Evolutionary conservation across 495 filamentous ascomycete species (phyloP).

Genomic region (Aspergillus incahuasiensis): DNA sequence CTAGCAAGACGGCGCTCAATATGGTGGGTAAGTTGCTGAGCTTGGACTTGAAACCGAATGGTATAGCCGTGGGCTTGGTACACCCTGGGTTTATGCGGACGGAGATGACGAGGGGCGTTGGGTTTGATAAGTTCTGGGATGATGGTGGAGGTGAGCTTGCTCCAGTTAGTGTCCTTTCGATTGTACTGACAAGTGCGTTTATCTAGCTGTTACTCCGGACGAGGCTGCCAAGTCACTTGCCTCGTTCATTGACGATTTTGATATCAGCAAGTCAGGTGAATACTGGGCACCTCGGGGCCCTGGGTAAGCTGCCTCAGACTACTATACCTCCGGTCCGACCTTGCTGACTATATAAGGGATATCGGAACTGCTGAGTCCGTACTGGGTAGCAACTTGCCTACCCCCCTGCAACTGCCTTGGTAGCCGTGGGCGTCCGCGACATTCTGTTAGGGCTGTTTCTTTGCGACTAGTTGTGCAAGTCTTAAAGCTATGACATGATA

Average conservation of each 20-base stretch:
- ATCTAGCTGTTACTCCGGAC: constrained; percentile 59
- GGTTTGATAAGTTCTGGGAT: constrained; percentile 69
- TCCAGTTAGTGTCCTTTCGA: neutral
- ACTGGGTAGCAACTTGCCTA: constrained; percentile 55
- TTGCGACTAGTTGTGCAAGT: too few species aligned
- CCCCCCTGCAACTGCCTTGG: constrained; percentile 67
- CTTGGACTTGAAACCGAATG: constrained; percentile 60
- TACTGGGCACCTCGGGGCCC: constrained; percentile 69
- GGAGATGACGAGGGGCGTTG: constrained; percentile 66
- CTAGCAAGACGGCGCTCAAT: constrained; percentile 65
- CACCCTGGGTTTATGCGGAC: constrained; percentile 76
- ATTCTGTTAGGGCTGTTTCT: neutral
- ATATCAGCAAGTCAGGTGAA: constrained; percentile 61
- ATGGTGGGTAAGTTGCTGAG: constrained; percentile 70
- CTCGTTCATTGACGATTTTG: constrained; percentile 56
- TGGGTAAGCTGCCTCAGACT: constrained; percentile 35
- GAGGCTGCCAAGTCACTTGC: constrained; percentile 60
- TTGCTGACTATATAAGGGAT: constrained; percentile 42
- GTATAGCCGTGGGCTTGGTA: constrained; percentile 59
- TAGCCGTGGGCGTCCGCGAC: constrained; percentile 23
- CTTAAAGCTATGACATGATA: too few species aligned
- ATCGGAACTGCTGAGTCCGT: constrained; percentile 65
- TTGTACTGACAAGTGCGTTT: constrained; percentile 3
- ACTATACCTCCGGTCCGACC: constrained; percentile 10
- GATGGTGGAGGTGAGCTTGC: constrained; percentile 52